Base-by-base conservation (phyloP, 805 yeast species). In the Saccharomycopsis malanga region DNA sequence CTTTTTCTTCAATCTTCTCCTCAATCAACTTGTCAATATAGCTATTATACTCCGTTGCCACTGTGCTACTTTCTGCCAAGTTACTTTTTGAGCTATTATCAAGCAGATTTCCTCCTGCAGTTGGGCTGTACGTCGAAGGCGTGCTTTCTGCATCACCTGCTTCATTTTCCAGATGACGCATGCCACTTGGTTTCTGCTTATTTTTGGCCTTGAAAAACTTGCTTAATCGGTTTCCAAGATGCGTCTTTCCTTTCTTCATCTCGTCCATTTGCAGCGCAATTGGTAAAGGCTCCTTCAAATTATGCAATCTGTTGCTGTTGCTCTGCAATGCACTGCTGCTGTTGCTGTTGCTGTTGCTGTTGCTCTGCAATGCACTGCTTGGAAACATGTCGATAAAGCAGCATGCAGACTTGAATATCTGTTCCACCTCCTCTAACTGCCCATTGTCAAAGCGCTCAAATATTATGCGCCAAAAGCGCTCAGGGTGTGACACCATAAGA, bases 391-490 rank as follows among this genome's bases (percentile, higher is more conserved):
- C 51, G 10, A 48, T 17, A 30, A 44, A 48, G 34, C 18, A 21
- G 20, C 51, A 48, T 3, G 39, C 22, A 22, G 20, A 23, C 21
- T 34, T 30, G 14, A 48, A 48, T 5, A 44, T 25, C 3, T 34
- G 15, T 38, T 48, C 48, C 37, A 46, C 14, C 12, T 14, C 34
- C 20, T 14, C 25, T 18, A 39, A 21, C 15, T 25, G 7, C 12
- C 18, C 10, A 17, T 4, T 23, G 27, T n/a, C 17, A 4, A 15
- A n/a, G 10, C n/a, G 14, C 23, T 42, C 43, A 15, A 48, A 37
- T 12, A 43, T 18, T 18, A 48, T 48, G 23, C 39, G 30, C 51
- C 51, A 48, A 29, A 48, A 43, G n/a, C 51, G 43, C 34, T 48
- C 48, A 1, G 51, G 51, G 27, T 48, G 47, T 4, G 51, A 29